Evolutionary conservation across 2,329 filamentous ascomycete genomes (phyloP).

Genomic region (Helotiales sp.): DNA sequence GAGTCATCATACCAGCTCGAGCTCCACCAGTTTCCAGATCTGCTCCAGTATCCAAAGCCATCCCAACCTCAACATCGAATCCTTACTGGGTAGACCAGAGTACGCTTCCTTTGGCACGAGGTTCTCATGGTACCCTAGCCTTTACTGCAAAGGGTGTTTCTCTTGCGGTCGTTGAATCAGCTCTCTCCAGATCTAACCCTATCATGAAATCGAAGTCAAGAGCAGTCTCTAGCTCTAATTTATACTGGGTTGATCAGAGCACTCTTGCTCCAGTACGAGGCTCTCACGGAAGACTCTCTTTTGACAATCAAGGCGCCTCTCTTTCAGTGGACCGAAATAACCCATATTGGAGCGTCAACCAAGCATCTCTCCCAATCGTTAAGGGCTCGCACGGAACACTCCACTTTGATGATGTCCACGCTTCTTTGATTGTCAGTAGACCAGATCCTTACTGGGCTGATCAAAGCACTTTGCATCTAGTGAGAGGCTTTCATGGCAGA

Average conservation of each 20-base stretch:
- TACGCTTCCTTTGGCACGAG: neutral
- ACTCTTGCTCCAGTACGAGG: neutral
- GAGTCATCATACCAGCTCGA: no score
- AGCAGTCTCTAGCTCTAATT: no score
- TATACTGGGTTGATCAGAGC: neutral
- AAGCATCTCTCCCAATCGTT: neutral
- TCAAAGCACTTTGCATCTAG: no score
- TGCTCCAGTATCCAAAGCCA: no score
- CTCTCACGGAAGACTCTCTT: neutral
- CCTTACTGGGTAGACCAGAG: neutral
- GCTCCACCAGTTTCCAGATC: no score
- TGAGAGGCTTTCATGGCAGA: neutral
- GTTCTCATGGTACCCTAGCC: constrained; percentile 4
- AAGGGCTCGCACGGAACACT: neutral
- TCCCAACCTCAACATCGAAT: no score
- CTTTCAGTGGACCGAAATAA: neutral
- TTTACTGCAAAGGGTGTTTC: neutral
- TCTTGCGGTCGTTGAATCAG: neutral
- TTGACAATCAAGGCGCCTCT: neutral
- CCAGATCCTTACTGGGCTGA: neutral
- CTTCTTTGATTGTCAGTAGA: neutral
- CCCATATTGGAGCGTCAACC: neutral
- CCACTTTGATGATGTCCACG: neutral
- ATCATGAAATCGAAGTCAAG: neutral
- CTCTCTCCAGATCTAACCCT: no score